Evolutionary conservation across 1,284 basidiomycete genomes (phyloP), one percentile per base, ranked within the genome.

Genomic region (Rhodotorula sp.): DNA sequence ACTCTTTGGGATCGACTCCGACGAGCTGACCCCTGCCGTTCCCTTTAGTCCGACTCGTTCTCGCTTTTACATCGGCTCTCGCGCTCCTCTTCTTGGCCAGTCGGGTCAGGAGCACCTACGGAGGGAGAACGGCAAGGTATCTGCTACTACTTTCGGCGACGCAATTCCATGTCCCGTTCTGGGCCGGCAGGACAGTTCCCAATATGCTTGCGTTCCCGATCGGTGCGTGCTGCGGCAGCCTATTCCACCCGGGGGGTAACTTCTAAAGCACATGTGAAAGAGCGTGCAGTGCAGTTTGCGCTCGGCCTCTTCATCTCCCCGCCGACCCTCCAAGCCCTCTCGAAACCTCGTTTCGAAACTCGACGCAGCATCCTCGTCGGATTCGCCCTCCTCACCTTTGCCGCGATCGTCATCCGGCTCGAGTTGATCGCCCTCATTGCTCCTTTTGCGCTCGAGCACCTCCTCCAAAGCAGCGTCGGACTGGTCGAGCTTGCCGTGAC

Each of bases 121-220:
- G 90, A 12, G 80, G 82, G 4, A 79, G 80, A 5, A 85, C 88
- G 0, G 83, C 87, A 7, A 78, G 85, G 14, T 85, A 88, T 76
- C 93, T 90, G 79, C 80, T 87, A 1, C 69, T 93, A 0, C 79
- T 97, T 31, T 88, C 88, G 2, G 85, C 88, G 69, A 87, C 87
- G 0, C 93, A 97, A 80, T 98, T 97, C 79, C 95, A 98, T 80
- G 81, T 94, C 18, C 88, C 89, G 5, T 99, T 93, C 81, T 99
- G 93, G 89, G 90, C 92, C 82, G 88, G 93, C 5, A 84, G 95
- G 60, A 97, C 95, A 0, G 83, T 97, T 21, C 95, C 95, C 0
- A 99, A 99, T 80, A 95, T 94, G 87, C 88, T 94, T 73, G 93
- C 93, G 5, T 83, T 95, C 26, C 84, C 90, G 15, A 87, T 89